Evolutionary conservation across 2,329 filamentous ascomycete genomes (phyloP).

Genomic region (Verticillium tricorpus): DNA sequence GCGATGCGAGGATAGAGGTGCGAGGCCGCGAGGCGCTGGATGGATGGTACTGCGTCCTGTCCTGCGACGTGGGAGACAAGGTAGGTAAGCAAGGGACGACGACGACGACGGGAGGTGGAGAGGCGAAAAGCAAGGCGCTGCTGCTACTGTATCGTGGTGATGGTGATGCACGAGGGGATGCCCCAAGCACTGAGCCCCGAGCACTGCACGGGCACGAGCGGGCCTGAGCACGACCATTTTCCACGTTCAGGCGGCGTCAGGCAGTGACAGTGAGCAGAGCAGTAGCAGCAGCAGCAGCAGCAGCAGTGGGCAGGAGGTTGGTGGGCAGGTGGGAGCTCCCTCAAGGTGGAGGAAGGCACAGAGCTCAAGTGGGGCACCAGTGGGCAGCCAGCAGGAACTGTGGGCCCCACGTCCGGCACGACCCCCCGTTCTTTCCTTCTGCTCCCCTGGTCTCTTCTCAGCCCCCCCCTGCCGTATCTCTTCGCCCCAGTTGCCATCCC

Average conservation of each 20-base stretch:
- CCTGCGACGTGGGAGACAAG: not conserved
- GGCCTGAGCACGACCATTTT: not conserved
- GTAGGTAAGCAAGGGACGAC: not conserved
- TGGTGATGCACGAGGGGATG: not conserved
- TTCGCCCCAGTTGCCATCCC: not conserved
- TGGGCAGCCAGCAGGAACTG: not conserved
- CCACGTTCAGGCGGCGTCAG: not conserved
- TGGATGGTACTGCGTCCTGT: not conserved
- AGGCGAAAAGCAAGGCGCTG: not conserved
- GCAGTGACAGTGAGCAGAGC: not conserved
- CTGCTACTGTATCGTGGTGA: not conserved
- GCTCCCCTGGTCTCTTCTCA: not conserved
- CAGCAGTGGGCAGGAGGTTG: not conserved
- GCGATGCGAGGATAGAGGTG: not conserved
- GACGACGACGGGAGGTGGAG: not conserved
- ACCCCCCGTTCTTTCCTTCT: not conserved
- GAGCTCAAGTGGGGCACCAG: not conserved
- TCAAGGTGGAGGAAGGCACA: not conserved
- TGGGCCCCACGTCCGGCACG: not conserved
- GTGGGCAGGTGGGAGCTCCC: not conserved
- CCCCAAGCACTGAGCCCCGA: not conserved
- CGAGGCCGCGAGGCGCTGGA: not conserved
- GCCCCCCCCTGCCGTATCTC: not conserved
- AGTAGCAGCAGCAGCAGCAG: not conserved
- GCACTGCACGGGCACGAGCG: not conserved